Evolutionary conservation across 495 filamentous ascomycete genomes (phyloP).

Genomic region (Penicillium nucicola): DNA sequence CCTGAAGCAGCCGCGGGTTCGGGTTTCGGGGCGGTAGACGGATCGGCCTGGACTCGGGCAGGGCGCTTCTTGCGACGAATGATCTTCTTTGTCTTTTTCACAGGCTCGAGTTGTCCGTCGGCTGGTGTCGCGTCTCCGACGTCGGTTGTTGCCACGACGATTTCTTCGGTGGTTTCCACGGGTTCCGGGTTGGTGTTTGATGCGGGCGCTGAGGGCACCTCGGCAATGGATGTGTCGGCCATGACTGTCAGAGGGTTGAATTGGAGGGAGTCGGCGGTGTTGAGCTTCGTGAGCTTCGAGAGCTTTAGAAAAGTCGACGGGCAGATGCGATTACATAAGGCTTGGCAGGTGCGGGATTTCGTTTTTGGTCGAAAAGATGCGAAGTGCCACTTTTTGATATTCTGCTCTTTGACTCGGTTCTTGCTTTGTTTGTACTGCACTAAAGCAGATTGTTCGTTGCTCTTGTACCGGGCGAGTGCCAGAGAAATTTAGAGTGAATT

Average conservation of each 20-base stretch:
- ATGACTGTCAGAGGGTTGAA: slow-evolving; percentile 16
- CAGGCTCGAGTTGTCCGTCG: slow-evolving; percentile 16
- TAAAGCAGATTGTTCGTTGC: no score
- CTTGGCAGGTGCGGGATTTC: slow-evolving; percentile 22
- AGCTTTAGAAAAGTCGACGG: slow-evolving; percentile 6
- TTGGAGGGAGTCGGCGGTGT: neutral
- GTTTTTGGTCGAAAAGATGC: slow-evolving; percentile 16
- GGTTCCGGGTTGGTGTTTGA: neutral
- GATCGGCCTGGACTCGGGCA: slow-evolving; percentile 74
- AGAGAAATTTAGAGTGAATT: neutral
- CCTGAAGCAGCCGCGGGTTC: slow-evolving; percentile 88
- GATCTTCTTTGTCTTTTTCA: slow-evolving; percentile 52
- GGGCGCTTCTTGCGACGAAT: slow-evolving; percentile 50
- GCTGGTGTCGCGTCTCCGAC: slow-evolving; percentile 13
- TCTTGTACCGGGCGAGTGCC: neutral
- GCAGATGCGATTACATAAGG: slow-evolving; percentile 23
- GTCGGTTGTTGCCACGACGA: slow-evolving; percentile 20
- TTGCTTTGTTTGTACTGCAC: neutral
- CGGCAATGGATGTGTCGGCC: slow-evolving; percentile 30
- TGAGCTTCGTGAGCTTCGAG: slow-evolving; percentile 11
- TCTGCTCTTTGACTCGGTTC: neutral
- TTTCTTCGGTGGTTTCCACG: slow-evolving; percentile 15
- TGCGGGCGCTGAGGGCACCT: slow-evolving; percentile 12
- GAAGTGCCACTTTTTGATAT: neutral
- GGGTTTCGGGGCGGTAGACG: slow-evolving; percentile 64